Base-by-base conservation (phyloP, 345 rosid genomes). In the Acer negundo region DNA sequence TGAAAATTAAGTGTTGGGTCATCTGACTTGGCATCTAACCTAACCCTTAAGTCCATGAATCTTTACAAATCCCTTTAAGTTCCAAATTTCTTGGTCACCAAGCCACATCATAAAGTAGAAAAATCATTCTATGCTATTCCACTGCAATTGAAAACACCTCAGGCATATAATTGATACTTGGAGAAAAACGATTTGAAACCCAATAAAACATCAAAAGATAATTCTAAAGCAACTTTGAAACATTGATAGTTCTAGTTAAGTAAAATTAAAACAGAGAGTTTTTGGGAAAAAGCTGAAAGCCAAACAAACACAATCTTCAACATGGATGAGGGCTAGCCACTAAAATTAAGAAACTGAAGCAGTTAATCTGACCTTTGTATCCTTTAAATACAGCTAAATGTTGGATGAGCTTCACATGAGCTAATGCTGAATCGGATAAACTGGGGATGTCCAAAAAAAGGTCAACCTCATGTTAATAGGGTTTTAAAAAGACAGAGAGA, bases 361-460 rank as follows among this genome's bases (percentile, higher is more conserved):
- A 83, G 72, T 71, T 73, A 73, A 51, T 75, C 91, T 75, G 35
- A 96, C 99, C 99, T 91, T 92, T 85, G 76, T 94, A 91, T 82
- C 99, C 99, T 81, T 89, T 91, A 84, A 87, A 87, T 75, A 81
- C 81, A 15, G 98, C 98, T 85, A 96, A 81, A 82, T 96, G 91
- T 81, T 91, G 97, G 74, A 92, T 86, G 78, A 96, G 99, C 91
- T 96, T 96, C 85, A 90, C 89, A 75, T 92, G 86, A 56, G 92
- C 97, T 80, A 94, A 82, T 81, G 95, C 97, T 74, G 87, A 92
- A 83, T 96, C 99, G 68, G 94, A 89, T 79, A 91, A 89, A 83
- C 99, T 96, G 78, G 24, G 58, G 67, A 84, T 38, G 67, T 58
- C 79, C 77, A 75, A 70, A 10, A 66, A 26, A 80, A 61, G 73